A percentile compares a stretch with the other conserved stretches of the same genome.
phyloP scores from a whole-genome alignment of 2,329 filamentous ascomycete genomes.

The Cladosporium cucumerinum region DNA sequence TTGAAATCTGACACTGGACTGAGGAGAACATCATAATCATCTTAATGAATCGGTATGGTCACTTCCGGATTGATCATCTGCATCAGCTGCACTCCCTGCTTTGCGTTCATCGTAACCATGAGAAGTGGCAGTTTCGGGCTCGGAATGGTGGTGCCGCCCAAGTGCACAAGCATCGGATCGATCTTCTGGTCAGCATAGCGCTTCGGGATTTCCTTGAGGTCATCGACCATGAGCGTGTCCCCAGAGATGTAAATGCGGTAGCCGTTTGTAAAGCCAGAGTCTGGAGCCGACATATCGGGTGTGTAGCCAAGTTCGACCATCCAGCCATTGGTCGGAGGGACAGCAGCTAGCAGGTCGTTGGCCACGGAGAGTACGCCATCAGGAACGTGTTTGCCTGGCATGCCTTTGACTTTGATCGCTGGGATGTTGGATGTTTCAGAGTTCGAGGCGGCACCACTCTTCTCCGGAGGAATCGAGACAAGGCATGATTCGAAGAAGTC shows the following conservation, averaged over 20 bases:
- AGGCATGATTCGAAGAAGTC: constrained; percentile 55
- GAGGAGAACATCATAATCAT: constrained; percentile 62
- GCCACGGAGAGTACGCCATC: constrained; percentile 41
- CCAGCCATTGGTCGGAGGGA: constrained; percentile 66
- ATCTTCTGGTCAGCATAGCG: constrained; percentile 54
- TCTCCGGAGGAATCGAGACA: constrained; percentile 38
- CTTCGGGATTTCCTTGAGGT: constrained; percentile 59
- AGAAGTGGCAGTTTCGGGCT: constrained; percentile 56
- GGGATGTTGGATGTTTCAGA: constrained; percentile 27
- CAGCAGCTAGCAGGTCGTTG: constrained; percentile 49
- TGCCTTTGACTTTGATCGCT: constrained; percentile 57
- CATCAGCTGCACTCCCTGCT: constrained; percentile 60
- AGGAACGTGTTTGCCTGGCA: constrained; percentile 63
- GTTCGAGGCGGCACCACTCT: constrained; percentile 1
- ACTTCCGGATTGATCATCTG: constrained; percentile 57
- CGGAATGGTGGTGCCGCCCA: constrained; percentile 65
- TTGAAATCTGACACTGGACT: constrained; percentile 60
- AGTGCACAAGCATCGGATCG: constrained; percentile 64
- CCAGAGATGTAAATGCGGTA: constrained; percentile 61
- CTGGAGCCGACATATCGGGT: constrained; percentile 14
- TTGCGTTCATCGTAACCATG: constrained; percentile 68
- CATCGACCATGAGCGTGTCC: constrained; percentile 61
- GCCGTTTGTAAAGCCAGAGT: constrained; percentile 42
- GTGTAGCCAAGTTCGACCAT: constrained; percentile 59
- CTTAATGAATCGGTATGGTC: constrained; percentile 63